A percentile compares a stretch with the other conserved stretches of the same genome.
Conservation (phyloP, 805 yeast genomes). For the Barnettozyma wickerhamii region DNA sequence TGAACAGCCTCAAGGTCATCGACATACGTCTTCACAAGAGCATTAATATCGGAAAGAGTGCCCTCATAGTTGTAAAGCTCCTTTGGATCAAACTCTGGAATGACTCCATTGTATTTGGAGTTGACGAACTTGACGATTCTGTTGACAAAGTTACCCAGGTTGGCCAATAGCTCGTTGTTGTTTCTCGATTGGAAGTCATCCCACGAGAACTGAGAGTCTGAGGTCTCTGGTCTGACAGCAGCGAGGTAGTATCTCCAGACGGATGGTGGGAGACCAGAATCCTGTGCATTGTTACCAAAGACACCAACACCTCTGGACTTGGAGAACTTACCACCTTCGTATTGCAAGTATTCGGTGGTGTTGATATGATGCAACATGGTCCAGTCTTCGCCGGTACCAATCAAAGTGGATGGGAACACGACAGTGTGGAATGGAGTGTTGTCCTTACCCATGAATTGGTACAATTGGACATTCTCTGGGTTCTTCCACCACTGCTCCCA, state of each 20-base stretch:
- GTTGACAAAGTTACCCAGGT: constrained; percentile 94
- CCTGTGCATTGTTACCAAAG: constrained; percentile 95
- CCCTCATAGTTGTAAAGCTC: constrained; percentile 44
- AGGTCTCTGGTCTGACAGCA: constrained; percentile 88
- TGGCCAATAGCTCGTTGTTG: constrained; percentile 90
- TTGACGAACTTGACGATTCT: constrained; percentile 85
- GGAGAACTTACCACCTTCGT: constrained; percentile 97
- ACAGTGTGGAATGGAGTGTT: constrained; percentile 99
- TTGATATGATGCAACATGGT: constrained; percentile 85
- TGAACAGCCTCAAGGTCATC: constrained; percentile 72
- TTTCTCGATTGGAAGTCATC: constrained; percentile 90
- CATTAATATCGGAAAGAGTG: constrained; percentile 54
- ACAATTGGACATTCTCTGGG: constrained; percentile 83
- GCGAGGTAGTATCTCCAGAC: constrained; percentile 98
- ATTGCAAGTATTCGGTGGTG: constrained; percentile 95
- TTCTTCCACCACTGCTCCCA: constrained; percentile 95
- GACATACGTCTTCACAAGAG: constrained; percentile 56
- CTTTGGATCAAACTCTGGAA: constrained; percentile 59
- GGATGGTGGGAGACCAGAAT: constrained; percentile 83
- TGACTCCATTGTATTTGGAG: constrained; percentile 88
- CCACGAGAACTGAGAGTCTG: constrained; percentile 98
- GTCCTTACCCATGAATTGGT: constrained; percentile 99
- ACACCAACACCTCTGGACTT: constrained; percentile 98
- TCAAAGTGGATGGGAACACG: constrained; percentile 88
- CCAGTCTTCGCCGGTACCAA: constrained; percentile 89